Conservation (phyloP, 306 rosid species). For the Castanea mollissima region DNA sequence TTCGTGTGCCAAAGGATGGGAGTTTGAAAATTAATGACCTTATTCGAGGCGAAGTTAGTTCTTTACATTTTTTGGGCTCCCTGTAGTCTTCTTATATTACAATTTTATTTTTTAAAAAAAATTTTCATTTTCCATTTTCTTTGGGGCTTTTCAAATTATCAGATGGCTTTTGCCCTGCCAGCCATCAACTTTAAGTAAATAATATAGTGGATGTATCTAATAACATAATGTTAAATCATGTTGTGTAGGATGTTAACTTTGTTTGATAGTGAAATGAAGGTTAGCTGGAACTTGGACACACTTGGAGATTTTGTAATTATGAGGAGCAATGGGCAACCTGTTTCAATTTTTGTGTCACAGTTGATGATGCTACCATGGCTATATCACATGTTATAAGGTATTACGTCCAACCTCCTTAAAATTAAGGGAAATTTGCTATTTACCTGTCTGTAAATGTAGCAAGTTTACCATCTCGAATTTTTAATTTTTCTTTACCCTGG, state of each 20-base stretch:
- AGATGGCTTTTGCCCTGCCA: neutral
- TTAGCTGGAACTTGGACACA: slow-evolving; percentile 95
- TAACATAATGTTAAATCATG: slow-evolving; percentile 6
- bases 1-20: slow-evolving; percentile 79
- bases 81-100: neutral
- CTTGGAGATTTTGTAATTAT: slow-evolving; percentile 96
- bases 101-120: neutral
- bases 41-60: slow-evolving; percentile 82
- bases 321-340: slow-evolving; percentile 98
- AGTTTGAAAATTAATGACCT: slow-evolving; percentile 80
- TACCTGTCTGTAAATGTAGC: neutral
- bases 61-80: neutral
- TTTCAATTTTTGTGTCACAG: slow-evolving; percentile 94
- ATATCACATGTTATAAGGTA: slow-evolving; percentile 97
- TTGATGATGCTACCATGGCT: slow-evolving; percentile 97
- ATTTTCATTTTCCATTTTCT: neutral
- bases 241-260: slow-evolving; percentile 43
- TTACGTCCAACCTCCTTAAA: slow-evolving; percentile 9
- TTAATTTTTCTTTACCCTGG: neutral
- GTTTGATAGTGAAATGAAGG: slow-evolving; percentile 88
- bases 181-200: neutral
- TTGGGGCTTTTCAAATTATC: neutral
- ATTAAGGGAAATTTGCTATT: slow-evolving; percentile 6
- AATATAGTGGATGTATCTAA: neutral
- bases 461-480: neutral